These are phyloP conservation scores for Arthrobotrys conoides DNA, from an alignment of 2,329 filamentous ascomycete species.

Conservation along the genomic window DNA sequence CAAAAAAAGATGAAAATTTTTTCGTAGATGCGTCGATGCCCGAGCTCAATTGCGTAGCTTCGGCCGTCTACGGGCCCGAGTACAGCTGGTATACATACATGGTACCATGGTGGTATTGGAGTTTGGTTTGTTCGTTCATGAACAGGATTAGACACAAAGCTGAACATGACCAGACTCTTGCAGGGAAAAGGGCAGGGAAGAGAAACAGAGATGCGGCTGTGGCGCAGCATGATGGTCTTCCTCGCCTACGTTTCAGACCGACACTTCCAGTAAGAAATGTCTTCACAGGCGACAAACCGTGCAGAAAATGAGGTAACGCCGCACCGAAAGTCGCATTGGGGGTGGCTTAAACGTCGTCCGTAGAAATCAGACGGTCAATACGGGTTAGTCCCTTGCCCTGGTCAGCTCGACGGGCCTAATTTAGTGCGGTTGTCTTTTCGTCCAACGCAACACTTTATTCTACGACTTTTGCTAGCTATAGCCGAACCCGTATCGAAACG, in stretches of 20 bases:
- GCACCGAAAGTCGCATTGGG: slow-evolving; percentile 44
- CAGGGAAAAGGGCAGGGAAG: slow-evolving; percentile 24
- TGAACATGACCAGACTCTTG: slow-evolving; percentile 33
- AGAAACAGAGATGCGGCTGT: slow-evolving; percentile 50
- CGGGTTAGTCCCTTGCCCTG: slow-evolving; percentile 2
- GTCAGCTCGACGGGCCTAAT: background rate
- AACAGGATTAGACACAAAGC: slow-evolving; percentile 26
- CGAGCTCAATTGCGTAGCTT: slow-evolving; percentile 25
- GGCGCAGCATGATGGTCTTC: slow-evolving; percentile 34
- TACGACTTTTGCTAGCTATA: slow-evolving; percentile 37
- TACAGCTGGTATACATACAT: no score
- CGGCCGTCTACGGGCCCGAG: slow-evolving; percentile 21
- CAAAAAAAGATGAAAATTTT: slow-evolving; percentile 6
- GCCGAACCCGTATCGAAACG: slow-evolving; percentile 59
- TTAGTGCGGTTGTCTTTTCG: slow-evolving; percentile 17
- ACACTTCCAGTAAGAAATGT: slow-evolving; percentile 28
- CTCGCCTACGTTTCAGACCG: slow-evolving; percentile 41
- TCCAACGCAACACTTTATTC: slow-evolving; percentile 39
- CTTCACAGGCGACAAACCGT: slow-evolving; percentile 32
- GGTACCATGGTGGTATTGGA: slow-evolving; percentile 1
- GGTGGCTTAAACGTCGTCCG: slow-evolving; percentile 51
- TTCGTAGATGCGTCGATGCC: slow-evolving; percentile 40
- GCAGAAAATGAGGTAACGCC: slow-evolving; percentile 52
- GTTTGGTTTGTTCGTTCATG: background rate
- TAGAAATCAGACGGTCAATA: slow-evolving; percentile 3